These are phyloP conservation scores for Eucalyptus virginea DNA, from an alignment of 345 rosid genomes.

Conservation along the genomic window DNA sequence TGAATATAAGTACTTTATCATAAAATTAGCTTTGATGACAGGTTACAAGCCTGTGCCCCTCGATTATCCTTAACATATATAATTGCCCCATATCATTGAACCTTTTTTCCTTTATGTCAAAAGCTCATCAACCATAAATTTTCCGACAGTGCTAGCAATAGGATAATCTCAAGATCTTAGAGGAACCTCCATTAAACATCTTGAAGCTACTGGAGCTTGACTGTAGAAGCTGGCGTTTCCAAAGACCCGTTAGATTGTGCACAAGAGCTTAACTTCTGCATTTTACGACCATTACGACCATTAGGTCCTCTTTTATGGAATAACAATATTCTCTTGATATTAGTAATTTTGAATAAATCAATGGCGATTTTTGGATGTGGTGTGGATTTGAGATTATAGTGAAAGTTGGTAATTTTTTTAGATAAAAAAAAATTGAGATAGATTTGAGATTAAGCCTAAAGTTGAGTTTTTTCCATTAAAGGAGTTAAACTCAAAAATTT, in stretches of 20 bases:
- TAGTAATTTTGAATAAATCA: not conserved
- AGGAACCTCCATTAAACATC: not conserved
- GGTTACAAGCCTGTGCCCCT: not conserved
- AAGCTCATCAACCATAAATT: not conserved
- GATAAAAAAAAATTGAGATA: rapidly evolving
- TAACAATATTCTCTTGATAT: not conserved
- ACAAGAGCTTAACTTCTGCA: not conserved
- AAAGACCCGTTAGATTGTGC: not conserved
- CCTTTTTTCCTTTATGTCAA: not conserved
- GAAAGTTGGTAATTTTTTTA: not conserved
- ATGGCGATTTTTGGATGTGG: not conserved
- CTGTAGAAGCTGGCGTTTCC: not conserved
- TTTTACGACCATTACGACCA: not conserved
- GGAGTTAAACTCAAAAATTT: not conserved
- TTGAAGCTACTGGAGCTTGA: not conserved
- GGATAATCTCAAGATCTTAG: not conserved
- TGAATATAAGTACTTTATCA: not conserved
- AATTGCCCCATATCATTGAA: not conserved
- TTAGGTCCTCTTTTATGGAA: not conserved
- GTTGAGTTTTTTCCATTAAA: not conserved
- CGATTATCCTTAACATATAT: not conserved
- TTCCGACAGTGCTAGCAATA: not conserved
- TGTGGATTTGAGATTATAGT: not conserved
- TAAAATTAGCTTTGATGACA: not conserved
- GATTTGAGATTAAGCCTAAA: not conserved